A percentile compares a stretch with the other conserved stretches of the same genome.
phyloP scores from a whole-genome alignment of 2,329 filamentous ascomycete species.

The Alternaria incomplexa region DNA sequence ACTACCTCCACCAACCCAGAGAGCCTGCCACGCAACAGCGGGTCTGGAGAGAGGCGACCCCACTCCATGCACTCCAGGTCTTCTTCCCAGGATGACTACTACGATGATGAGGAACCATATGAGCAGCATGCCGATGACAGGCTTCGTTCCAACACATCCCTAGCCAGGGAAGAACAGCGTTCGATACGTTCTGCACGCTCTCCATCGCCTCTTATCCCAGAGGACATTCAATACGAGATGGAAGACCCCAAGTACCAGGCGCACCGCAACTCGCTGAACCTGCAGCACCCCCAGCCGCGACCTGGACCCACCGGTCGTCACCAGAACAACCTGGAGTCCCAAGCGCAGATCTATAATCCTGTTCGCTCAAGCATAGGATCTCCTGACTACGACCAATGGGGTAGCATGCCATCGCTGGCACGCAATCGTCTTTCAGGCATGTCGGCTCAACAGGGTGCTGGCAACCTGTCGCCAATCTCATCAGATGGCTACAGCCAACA shows the following conservation, averaged over 20 bases:
- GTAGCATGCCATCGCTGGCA: constrained; percentile 52
- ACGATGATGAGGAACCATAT: constrained; percentile 64
- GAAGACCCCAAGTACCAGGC: constrained; percentile 81
- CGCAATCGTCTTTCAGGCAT: constrained; percentile 48
- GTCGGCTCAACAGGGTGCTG: constrained; percentile 35
- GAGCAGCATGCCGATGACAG: constrained; percentile 66
- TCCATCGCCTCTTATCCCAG: constrained; percentile 61
- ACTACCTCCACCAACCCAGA: constrained; percentile 86
- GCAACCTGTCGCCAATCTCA: constrained; percentile 47
- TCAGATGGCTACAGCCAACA: constrained; percentile 48
- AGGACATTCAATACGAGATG: constrained; percentile 54
- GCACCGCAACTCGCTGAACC: constrained; percentile 78
- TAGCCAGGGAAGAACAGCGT: constrained; percentile 33
- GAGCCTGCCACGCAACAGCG: constrained; percentile 71
- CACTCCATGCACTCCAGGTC: constrained; percentile 74
- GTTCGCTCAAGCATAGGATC: constrained; percentile 25
- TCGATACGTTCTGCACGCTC: constrained; percentile 50
- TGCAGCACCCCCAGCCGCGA: constrained; percentile 80
- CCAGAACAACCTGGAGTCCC: constrained; percentile 74
- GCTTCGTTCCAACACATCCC: constrained; percentile 49
- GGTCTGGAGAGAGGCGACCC: constrained; percentile 64
- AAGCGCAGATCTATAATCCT: constrained; percentile 70
- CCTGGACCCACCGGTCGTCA: constrained; percentile 76
- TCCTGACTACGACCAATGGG: constrained; percentile 57
- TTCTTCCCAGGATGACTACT: constrained; percentile 72